phyloP scores from a whole-genome alignment of 768 basidiomycete species.

The Tricholoma furcatifolium region DNA sequence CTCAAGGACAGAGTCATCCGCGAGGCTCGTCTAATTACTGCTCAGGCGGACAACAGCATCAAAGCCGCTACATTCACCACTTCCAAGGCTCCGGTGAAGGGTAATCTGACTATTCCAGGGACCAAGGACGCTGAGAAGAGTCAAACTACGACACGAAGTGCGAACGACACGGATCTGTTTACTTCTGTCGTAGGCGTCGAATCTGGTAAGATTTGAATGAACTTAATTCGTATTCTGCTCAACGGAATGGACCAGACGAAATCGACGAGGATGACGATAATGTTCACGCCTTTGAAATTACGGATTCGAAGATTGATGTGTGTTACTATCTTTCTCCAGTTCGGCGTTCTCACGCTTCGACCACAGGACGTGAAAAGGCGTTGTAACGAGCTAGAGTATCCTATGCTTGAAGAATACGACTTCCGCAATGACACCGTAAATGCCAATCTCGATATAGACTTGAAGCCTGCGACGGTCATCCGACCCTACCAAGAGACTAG shows the following conservation, averaged over 20 bases:
- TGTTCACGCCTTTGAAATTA: constrained; percentile 96
- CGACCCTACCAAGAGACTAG: constrained; percentile 98
- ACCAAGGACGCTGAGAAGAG: constrained; percentile 73
- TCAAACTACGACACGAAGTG: constrained; percentile 19
- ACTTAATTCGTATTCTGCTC: not conserved
- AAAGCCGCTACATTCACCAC: constrained; percentile 77
- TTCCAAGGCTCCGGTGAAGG: constrained; percentile 78
- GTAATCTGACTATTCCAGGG: constrained; percentile 84
- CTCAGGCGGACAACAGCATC: constrained; percentile 69
- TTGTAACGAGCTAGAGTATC: constrained; percentile 95
- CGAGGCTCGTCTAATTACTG: constrained; percentile 76
- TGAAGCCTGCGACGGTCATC: constrained; percentile 97
- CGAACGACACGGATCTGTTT: constrained; percentile 77
- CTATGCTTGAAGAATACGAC: constrained; percentile 99
- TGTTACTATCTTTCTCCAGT: constrained; percentile 19
- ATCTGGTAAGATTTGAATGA: constrained; percentile 50
- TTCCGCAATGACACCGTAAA: constrained; percentile 97
- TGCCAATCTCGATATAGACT: constrained; percentile 95
- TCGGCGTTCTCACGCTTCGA: constrained; percentile 5
- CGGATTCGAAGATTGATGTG: constrained; percentile 91
- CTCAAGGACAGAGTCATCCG: constrained; percentile 86
- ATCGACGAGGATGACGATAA: constrained; percentile 97
- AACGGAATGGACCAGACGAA: constrained; percentile 58
- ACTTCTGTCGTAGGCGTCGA: constrained; percentile 97
- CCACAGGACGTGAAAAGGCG: constrained; percentile 89